Evolutionary conservation across 257 asterid species (phyloP), one percentile per base, ranked within the genome.

Genomic region (Nicotiana sylvestris): DNA sequence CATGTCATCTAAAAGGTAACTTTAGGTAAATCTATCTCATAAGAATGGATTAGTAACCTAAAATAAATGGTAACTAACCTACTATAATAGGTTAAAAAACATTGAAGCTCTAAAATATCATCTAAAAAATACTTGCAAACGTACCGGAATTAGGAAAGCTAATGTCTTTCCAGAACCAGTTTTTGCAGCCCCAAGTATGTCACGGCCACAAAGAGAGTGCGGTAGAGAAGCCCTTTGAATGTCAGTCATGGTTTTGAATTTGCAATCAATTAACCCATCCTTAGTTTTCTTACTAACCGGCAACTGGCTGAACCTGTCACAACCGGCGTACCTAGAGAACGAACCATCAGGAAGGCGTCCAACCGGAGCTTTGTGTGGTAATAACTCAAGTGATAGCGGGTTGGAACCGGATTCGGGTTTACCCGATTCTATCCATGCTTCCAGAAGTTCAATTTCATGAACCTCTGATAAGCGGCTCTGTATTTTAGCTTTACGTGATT

Each of bases 151-250:
- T 81, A 94, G 81, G 76, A 96, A 94, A 69, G 99, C 99, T 69
- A 96, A 77, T 0, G 99, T 94, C 89, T 96, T 96, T 0, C 99
- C 99, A 2, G 99, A 96, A 35, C 99, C 99, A 37, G 98, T 96
- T 88, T 96, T 94, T 1, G 99, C 98, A 25, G 99, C 99, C 4
- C 99, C 99, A 32, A 96, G 95, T 46, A 96, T 90, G 82, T 96
- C 98, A 17, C 97, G 91, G 18, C 97, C 98, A 78, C 93, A 96
- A 62, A 96, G 94, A 2, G 98, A 89, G 56, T 96, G 99, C 4
- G 98, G 98, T 25, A 96, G 84, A 6, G 98, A 92, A 74, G 99
- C 98, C 87, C 98, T 90, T 89, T 96, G 99, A 68, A 96, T 91
- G 56, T 92, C 98, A 49, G 98, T 94, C 99, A 96, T 93, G 11